Base-by-base conservation (phyloP, 2,329 filamentous ascomycete genomes). In the Dendrostoma leiphaemia region DNA sequence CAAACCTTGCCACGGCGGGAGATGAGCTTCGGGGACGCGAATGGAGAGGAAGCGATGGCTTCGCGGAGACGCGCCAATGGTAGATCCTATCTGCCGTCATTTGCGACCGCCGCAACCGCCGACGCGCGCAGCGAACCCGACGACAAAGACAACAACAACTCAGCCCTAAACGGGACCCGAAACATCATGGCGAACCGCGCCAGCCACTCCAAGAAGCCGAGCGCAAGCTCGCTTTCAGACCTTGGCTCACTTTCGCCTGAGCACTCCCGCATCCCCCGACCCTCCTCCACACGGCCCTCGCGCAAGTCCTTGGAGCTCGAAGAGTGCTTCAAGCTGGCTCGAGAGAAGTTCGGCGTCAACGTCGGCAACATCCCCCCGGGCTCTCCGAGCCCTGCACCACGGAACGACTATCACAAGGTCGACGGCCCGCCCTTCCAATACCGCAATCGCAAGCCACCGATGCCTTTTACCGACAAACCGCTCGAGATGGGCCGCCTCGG, bases 381-480 rank as follows among this genome's bases (percentile, higher is more conserved):
- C 17, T 80, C 77, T 2, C 78, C 78, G 1, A 81, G 78, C 51
- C 78, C 78, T 0, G 78, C 78, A 1, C 78, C 78, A 2, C 68
- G 78, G n/a, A n/a, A 29, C 62, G 69, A 7, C 76, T 75, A 71
- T 72, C 74, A 12, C 48, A 47, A 8, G n/a, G 28, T 6, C 13
- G 32, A 48, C 23, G 44, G 29, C 21, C 28, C 43, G 19, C 32
- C 51, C 4, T 26, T 47, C 2, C 9, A 44, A 15, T 37, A 54
- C 9, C 50, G 38, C 41, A 40, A 54, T 6, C 50, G 38, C 41
- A 40, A 47, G 51, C 19, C 54, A 3, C 37, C 48, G 13, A 32
- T 45, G n/a, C n/a, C 62, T 29, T 49, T 65, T 6, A 50, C 60
- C 13, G 59, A 65, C 50, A 57, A 57, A 9, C 62, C 63, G 4